These are phyloP conservation scores for Lotus japonicus DNA, from an alignment of 306 rosid species.

Conservation along the genomic window DNA sequence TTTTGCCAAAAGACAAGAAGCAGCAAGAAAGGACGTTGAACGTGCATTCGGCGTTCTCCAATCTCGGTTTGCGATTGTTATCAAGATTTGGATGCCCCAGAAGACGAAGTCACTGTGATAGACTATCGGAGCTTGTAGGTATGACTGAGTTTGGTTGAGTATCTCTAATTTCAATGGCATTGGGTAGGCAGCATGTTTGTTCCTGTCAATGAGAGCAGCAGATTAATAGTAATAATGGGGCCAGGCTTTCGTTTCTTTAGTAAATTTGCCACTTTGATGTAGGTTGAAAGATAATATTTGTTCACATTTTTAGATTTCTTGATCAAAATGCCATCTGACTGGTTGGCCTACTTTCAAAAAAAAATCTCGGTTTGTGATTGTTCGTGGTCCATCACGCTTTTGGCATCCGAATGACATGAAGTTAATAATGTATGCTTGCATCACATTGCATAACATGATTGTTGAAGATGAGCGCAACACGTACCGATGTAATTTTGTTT, in stretches of 20 bases:
- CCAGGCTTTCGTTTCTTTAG: constrained; percentile 1
- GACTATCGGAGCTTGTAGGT: constrained; percentile 85
- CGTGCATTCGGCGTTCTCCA: too few relatives aligned
- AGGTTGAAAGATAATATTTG: too few relatives aligned
- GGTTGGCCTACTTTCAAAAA: background rate
- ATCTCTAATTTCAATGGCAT: background rate
- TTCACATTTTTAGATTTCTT: background rate
- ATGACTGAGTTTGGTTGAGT: background rate
- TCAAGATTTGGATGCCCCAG: constrained; percentile 96
- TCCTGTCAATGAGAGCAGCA: background rate
- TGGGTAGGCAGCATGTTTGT: background rate
- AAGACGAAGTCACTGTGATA: constrained; percentile 95
- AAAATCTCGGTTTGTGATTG: too few relatives aligned
- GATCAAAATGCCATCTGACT: background rate
- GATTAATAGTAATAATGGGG: constrained; percentile 11
- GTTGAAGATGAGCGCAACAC: too few relatives aligned
- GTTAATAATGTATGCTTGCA: too few relatives aligned
- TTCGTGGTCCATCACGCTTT: too few relatives aligned
- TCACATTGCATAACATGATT: too few relatives aligned
- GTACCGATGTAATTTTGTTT: too few relatives aligned
- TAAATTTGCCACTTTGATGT: background rate
- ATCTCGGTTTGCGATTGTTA: too few relatives aligned
- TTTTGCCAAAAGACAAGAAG: too few relatives aligned
- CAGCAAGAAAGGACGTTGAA: too few relatives aligned
- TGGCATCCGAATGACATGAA: too few relatives aligned